phyloP scores from a whole-genome alignment of 108 stramenopile genomes.

The Skeletonema menzelii region DNA sequence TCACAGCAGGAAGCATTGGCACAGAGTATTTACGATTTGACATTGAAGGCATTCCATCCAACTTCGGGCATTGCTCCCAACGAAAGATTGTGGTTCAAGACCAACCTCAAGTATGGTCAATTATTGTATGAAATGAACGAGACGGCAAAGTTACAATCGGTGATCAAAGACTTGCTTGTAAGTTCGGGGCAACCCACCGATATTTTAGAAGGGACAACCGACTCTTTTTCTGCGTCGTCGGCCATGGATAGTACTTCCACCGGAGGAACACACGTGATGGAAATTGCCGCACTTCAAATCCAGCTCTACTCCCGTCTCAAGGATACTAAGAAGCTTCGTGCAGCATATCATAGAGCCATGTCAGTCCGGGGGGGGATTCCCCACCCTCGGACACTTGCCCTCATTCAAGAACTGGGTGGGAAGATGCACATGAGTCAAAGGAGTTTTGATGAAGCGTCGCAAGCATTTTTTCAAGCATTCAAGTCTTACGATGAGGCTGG shows the following conservation, averaged over 20 bases:
- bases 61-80: conserved; percentile 72
- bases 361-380: conserved; percentile 89
- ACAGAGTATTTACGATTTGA: conserved; percentile 69
- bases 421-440: conserved; percentile 91
- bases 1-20: conserved; percentile 43
- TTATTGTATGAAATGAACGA: conserved; percentile 91
- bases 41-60: conserved; percentile 76
- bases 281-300: conserved; percentile 93
- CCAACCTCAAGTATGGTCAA: conserved; percentile 93
- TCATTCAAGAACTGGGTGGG: conserved; percentile 92
- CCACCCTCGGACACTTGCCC: conserved; percentile 87
- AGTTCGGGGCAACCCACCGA: conserved; percentile 16
- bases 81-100: conserved; percentile 94
- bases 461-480: conserved; percentile 92
- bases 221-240: not conserved
- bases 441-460: conserved; percentile 78
- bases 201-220: conserved; percentile 8
- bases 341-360: conserved; percentile 84
- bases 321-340: conserved; percentile 88
- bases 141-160: conserved; percentile 79
- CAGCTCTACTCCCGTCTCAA: conserved; percentile 85
- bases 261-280: conserved; percentile 81
- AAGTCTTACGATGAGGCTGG: conserved; percentile 95
- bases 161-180: conserved; percentile 74
- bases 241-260: conserved; percentile 9